These are phyloP conservation scores for Talinum fruticosum DNA, from an alignment of 148 eudicot genomes.

Conservation along the genomic window DNA sequence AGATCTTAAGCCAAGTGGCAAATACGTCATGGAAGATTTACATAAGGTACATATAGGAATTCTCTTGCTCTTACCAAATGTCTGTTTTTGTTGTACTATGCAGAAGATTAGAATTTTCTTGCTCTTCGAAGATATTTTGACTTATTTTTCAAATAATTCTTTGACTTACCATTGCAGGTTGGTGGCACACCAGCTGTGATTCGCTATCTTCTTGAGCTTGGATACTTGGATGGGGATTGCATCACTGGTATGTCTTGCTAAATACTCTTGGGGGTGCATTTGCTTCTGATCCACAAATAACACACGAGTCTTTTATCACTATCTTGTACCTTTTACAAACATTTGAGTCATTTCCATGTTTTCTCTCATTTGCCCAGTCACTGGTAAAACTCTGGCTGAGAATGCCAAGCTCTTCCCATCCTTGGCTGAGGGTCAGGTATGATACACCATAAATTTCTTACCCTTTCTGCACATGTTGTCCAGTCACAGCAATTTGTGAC, in stretches of 20 bases:
- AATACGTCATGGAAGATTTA: conserved; percentile 95
- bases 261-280: conserved; percentile 5
- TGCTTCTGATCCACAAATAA: neutral
- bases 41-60: conserved; percentile 63
- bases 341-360: conserved; percentile 9
- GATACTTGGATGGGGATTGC: conserved; percentile 87
- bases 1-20: conserved; percentile 99
- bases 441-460: conserved; percentile 9
- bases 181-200: conserved; percentile 97
- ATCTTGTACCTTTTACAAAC: neutral
- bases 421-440: conserved; percentile 92
- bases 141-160: neutral
- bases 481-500: neutral
- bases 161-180: conserved; percentile 41
- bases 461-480: neutral
- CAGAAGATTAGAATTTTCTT: neutral
- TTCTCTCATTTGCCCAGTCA: conserved; percentile 43
- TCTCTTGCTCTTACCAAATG: neutral
- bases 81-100: neutral
- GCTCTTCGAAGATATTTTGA: neutral
- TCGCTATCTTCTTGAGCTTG: conserved; percentile 74
- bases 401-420: conserved; percentile 87
- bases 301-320: neutral
- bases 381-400: conserved; percentile 92
- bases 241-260: conserved; percentile 58